These are phyloP conservation scores for Leersia perrieri DNA, from an alignment of 176 grass and related monocot species.

Conservation along the genomic window DNA sequence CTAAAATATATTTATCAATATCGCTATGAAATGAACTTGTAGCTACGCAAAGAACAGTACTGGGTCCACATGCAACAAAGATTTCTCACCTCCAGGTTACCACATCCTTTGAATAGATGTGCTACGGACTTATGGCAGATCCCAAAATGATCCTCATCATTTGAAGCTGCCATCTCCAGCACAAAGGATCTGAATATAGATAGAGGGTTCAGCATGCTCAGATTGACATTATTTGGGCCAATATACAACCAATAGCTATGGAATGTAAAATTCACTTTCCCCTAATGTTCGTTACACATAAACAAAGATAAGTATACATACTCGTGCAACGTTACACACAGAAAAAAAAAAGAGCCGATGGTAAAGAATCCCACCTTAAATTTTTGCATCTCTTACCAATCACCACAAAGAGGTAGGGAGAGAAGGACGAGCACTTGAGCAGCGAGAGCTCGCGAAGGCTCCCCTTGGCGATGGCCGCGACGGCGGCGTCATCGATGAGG, in stretches of 20 bases:
- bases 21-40: background rate
- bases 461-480: constrained; percentile 57
- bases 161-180: constrained; percentile 36
- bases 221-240: background rate
- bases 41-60: background rate
- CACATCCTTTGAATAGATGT: constrained; percentile 47
- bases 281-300: background rate
- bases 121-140: constrained; percentile 51
- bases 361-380: constrained; percentile 53
- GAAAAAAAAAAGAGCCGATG: background rate
- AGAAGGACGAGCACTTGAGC: constrained; percentile 66
- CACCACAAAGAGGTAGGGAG: constrained; percentile 48
- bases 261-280: background rate
- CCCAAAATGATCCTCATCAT: constrained; percentile 22
- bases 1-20: background rate
- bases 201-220: background rate
- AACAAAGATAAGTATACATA: background rate
- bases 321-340: background rate
- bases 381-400: constrained; percentile 58
- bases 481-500: constrained; percentile 58
- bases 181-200: constrained; percentile 42
- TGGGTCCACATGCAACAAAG: background rate
- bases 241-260: background rate
- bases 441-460: constrained; percentile 68
- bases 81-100: constrained; percentile 69